These are phyloP conservation scores for Aureobasidium subglaciale DNA, from an alignment of 2,329 filamentous ascomycete genomes.

Conservation along the genomic window DNA sequence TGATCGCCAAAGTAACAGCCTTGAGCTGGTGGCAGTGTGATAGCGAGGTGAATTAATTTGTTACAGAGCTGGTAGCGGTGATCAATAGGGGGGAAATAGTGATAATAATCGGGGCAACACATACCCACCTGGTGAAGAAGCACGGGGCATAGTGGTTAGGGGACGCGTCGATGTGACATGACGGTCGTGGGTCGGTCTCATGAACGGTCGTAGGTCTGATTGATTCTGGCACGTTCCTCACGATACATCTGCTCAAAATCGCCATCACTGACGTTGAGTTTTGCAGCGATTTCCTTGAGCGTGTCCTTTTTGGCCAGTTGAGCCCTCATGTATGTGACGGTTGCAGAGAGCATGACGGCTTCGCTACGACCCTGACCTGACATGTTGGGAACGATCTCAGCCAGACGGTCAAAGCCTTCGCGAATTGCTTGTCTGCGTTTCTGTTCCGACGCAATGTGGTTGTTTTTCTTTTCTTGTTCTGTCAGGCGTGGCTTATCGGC, in stretches of 20 bases:
- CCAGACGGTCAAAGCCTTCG: constrained; percentile 74
- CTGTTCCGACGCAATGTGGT: constrained; percentile 63
- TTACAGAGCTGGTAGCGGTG: not conserved
- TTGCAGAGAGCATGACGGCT: constrained; percentile 65
- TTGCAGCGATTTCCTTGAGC: constrained; percentile 30
- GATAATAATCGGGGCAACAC: not conserved
- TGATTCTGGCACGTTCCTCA: constrained; percentile 14
- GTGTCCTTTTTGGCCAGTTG: constrained; percentile 33
- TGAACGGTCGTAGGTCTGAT: constrained; percentile 9
- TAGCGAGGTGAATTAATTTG: not conserved
- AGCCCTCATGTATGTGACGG: constrained; percentile 38
- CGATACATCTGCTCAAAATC: constrained; percentile 22
- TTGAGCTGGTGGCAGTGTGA: not conserved
- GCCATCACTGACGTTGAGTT: constrained; percentile 19
- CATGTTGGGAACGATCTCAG: constrained; percentile 71
- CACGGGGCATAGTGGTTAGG: not conserved
- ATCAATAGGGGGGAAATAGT: not conserved
- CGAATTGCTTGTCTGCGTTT: constrained; percentile 69
- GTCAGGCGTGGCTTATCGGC: constrained; percentile 57
- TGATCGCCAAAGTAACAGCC: not conserved
- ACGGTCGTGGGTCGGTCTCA: not conserved
- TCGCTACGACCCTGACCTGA: constrained; percentile 80
- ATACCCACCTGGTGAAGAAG: not conserved
- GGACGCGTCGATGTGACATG: too few relatives aligned
- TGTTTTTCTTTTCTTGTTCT: constrained; percentile 65